Conservation (phyloP, 1,139 yeast genomes). For the Geotrichum fermentans region DNA sequence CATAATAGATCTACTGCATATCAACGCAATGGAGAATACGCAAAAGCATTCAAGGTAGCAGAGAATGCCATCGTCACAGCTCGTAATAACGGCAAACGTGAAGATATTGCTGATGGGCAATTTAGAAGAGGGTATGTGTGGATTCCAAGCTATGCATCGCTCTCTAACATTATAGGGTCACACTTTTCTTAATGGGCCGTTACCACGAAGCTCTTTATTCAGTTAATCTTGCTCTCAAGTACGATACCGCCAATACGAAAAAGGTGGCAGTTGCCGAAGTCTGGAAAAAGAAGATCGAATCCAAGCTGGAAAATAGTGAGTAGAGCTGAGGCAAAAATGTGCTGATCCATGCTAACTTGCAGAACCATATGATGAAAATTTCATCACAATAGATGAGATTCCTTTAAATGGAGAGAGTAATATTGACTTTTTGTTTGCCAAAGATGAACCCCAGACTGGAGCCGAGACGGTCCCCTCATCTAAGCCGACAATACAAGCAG, state of each 20-base stretch:
- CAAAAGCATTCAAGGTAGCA: conserved; percentile 51
- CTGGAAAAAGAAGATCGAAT: conserved; percentile 49
- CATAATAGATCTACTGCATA: conserved; percentile 48
- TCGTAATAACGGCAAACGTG: conserved; percentile 46
- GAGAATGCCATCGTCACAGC: conserved; percentile 56
- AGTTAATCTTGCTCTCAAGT: conserved; percentile 13
- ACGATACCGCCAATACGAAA: conserved; percentile 5
- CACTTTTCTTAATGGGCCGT: conserved; percentile 12
- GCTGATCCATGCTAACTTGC: neutral
- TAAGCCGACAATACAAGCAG: too few relatives aligned
- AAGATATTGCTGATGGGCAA: conserved; percentile 54
- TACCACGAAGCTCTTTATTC: conserved; percentile 16
- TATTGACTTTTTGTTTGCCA: too few relatives aligned
- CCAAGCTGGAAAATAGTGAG: conserved; percentile 30
- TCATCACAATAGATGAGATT: conserved; percentile 25
- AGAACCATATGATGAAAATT: conserved; percentile 16
- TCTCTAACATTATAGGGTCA: conserved; percentile 6
- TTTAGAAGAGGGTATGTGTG: conserved; percentile 48
- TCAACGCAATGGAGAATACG: conserved; percentile 49
- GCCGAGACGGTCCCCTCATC: too few relatives aligned
- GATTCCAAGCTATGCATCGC: neutral
- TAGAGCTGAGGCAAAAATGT: neutral
- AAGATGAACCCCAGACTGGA: too few relatives aligned
- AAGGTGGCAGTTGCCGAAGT: conserved; percentile 30
- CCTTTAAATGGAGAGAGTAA: conserved; percentile 17